phyloP scores from a whole-genome alignment of 2,329 filamentous ascomycete species.

The Chaetomium sp. region DNA sequence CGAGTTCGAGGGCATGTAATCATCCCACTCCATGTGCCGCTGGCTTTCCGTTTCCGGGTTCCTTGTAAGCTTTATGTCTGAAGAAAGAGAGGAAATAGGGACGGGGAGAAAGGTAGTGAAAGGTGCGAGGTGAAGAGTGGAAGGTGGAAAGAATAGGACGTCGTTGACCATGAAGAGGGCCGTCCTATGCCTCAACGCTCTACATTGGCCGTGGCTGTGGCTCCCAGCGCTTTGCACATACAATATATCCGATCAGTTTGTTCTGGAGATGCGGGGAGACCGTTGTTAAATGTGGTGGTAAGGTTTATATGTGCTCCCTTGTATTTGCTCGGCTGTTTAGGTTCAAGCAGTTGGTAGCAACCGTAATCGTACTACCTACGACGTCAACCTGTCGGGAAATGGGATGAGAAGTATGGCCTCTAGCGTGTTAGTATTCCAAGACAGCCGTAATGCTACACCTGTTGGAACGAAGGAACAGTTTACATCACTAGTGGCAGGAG shows the following conservation, averaged over 20 bases:
- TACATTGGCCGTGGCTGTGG: neutral
- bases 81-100: neutral
- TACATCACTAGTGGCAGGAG: neutral
- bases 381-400: no score
- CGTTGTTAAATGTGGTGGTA: neutral
- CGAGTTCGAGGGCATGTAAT: constrained; percentile 93
- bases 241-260: neutral
- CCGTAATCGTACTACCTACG: no score
- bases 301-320: neutral
- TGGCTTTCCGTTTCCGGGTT: constrained; percentile 15
- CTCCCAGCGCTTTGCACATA: neutral
- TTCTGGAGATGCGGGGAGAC: neutral
- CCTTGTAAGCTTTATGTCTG: constrained; percentile 33
- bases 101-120: neutral
- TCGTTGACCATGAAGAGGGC: neutral
- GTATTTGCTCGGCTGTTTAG: neutral
- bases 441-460: neutral
- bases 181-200: neutral
- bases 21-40: constrained; percentile 11
- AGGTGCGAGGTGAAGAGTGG: neutral
- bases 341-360: neutral
- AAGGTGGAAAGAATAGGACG: constrained; percentile 8
- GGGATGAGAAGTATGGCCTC: no score
- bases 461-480: neutral
- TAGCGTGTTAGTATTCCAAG: no score